phyloP scores from a whole-genome alignment of 176 grass and related monocot genomes.

The Carex parvula region DNA sequence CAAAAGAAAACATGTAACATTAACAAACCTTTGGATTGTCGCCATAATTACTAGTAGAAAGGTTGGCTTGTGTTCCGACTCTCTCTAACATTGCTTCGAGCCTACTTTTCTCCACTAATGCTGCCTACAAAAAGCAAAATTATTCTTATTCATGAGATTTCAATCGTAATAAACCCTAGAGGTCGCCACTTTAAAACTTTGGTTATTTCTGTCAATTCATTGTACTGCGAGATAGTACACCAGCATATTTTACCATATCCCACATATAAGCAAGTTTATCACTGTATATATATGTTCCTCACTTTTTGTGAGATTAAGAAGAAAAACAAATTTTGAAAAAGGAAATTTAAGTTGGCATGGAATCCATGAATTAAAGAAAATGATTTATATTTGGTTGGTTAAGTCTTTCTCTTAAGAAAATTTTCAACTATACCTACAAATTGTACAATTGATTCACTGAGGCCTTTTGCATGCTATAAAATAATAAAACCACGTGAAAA shows the following conservation, averaged over 20 bases:
- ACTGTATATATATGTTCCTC: neutral
- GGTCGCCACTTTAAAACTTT: neutral
- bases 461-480: neutral
- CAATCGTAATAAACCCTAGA: neutral
- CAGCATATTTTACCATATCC: neutral
- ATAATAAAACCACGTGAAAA: neutral
- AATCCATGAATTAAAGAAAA: neutral
- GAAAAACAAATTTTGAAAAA: neutral
- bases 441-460: neutral
- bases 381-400: neutral
- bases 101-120: slow-evolving; percentile 70
- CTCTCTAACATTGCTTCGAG: slow-evolving; percentile 59
- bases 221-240: neutral
- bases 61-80: slow-evolving; percentile 23
- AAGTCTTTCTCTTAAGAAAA: neutral
- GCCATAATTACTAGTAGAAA: slow-evolving; percentile 22
- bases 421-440: neutral
- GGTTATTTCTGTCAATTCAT: neutral
- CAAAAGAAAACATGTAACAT: neutral
- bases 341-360: neutral
- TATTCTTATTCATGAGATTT: neutral
- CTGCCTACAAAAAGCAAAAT: slow-evolving; percentile 43
- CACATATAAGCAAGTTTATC: neutral
- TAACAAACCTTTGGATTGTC: slow-evolving; percentile 6
- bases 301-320: neutral